Percentiles rank a stretch among this genome's conserved stretches.
Conservation (phyloP, 768 basidiomycete species). For the Suillus brevipes region DNA sequence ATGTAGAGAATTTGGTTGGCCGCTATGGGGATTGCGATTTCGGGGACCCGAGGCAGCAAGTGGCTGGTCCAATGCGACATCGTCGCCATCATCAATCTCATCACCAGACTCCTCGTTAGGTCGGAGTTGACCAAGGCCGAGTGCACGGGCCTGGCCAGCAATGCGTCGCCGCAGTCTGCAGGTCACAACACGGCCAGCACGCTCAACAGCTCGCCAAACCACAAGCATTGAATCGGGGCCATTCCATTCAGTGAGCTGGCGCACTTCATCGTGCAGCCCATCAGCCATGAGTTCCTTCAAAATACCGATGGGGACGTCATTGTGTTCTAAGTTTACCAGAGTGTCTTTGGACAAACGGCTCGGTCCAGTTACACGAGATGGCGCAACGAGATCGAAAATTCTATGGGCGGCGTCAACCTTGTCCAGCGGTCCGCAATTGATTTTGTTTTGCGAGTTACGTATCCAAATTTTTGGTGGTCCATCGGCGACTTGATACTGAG, state of each 20-base stretch:
- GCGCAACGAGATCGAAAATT: slow-evolving; percentile 61
- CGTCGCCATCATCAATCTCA: slow-evolving; percentile 26
- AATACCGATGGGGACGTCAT: slow-evolving; percentile 48
- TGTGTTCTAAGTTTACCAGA: slow-evolving; percentile 60
- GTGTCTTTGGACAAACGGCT: slow-evolving; percentile 53
- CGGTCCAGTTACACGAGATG: slow-evolving; percentile 44
- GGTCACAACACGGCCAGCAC: slow-evolving; percentile 45
- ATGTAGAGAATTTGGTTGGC: slow-evolving; percentile 26
- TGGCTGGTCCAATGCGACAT: neutral
- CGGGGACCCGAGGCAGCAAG: slow-evolving; percentile 1
- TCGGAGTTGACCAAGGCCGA: slow-evolving; percentile 49
- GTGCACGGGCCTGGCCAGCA: slow-evolving; percentile 51
- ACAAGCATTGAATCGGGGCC: slow-evolving; percentile 44
- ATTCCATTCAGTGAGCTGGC: slow-evolving; percentile 54
- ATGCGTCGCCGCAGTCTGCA: slow-evolving; percentile 46
- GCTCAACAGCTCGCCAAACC: slow-evolving; percentile 53
- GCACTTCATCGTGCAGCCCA: slow-evolving; percentile 49
- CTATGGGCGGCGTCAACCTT: slow-evolving; percentile 42
- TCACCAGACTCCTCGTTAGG: slow-evolving; percentile 39
- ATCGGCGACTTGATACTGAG: slow-evolving; percentile 28
- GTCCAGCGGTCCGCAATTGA: slow-evolving; percentile 37
- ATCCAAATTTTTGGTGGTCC: slow-evolving; percentile 59
- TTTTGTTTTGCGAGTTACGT: slow-evolving; percentile 60
- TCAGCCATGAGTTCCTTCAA: slow-evolving; percentile 51
- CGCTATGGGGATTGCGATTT: slow-evolving; percentile 19